A percentile compares a stretch with the other conserved stretches of the same genome.
Evolutionary conservation across 31 red algal genomes (phyloP).

Genomic region (Asparagopsis taxiformis): DNA sequence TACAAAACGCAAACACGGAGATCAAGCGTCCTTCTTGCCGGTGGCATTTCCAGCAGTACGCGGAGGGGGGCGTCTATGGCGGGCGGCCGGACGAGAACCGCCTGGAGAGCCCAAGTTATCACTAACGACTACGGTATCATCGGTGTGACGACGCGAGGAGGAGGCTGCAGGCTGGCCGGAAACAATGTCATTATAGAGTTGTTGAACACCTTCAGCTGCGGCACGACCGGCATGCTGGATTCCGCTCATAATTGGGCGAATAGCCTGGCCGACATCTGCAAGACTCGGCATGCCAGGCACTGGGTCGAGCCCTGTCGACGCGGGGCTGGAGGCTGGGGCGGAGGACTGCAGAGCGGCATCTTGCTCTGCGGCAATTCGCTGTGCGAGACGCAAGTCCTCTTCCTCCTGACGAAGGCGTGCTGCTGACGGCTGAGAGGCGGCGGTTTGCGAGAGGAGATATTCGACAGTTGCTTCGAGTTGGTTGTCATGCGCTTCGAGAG

Average conservation of each 20-base stretch:
- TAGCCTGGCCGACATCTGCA: conserved; percentile 42
- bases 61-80: too few relatives aligned
- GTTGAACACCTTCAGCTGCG: conserved; percentile 34
- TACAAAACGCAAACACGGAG: too few relatives aligned
- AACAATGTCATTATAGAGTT: conserved; percentile 41
- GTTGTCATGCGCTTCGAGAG: conserved; percentile 41
- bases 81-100: too few relatives aligned
- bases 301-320: neutral
- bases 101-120: too few relatives aligned
- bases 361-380: conserved; percentile 36
- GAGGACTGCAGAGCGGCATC: neutral
- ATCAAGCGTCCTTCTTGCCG: too few relatives aligned
- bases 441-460: conserved; percentile 27
- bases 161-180: neutral
- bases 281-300: conserved; percentile 33
- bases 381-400: conserved; percentile 46
- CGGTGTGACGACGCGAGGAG: too few relatives aligned
- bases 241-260: conserved; percentile 35
- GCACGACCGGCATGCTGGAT: conserved; percentile 34
- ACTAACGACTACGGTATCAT: too few relatives aligned
- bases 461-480: conserved; percentile 61
- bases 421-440: neutral
- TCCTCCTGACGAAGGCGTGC: conserved; percentile 23
- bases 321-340: neutral
- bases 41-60: too few relatives aligned